A percentile compares a stretch with the other conserved stretches of the same genome.
Evolutionary conservation across 2,329 filamentous ascomycete species (phyloP).

Genomic region (Seiridium unicorne): DNA sequence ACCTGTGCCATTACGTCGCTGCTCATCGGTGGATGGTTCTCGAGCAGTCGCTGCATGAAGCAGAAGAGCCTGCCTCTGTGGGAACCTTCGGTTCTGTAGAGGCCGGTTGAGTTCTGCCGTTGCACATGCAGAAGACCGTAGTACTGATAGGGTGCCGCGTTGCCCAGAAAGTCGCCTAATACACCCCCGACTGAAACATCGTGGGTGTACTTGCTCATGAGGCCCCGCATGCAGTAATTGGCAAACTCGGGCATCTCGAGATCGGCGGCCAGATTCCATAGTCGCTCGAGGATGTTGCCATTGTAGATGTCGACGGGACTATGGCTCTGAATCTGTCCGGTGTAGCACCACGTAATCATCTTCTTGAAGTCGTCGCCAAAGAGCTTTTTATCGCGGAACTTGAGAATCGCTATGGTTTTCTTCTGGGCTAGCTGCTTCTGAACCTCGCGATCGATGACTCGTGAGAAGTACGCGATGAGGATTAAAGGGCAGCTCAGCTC

Average conservation of each 20-base stretch:
- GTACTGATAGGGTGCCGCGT: background rate
- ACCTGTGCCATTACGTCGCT: background rate
- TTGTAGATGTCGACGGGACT: background rate
- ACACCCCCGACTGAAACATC: background rate
- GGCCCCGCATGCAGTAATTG: conserved; percentile 11
- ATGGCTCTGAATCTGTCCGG: background rate
- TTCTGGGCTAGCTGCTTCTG: background rate
- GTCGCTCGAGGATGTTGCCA: background rate
- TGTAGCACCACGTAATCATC: conserved; percentile 11
- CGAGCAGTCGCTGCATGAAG: background rate
- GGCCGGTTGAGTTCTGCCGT: background rate
- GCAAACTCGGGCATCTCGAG: conserved; percentile 13
- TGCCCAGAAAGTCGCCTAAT: background rate
- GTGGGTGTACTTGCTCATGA: conserved; percentile 11
- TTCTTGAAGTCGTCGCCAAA: background rate
- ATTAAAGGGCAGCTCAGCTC: background rate
- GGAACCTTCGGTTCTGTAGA: background rate
- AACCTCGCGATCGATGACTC: background rate
- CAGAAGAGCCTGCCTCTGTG: background rate
- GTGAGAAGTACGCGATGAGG: conserved; percentile 1
- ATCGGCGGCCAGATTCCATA: conserved; percentile 7
- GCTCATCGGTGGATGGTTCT: background rate
- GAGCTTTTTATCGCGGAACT: no score
- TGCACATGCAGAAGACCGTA: conserved; percentile 5
- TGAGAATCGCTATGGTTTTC: background rate